These are phyloP conservation scores for Paramecium sonneborni DNA, from an alignment of 73 alveolate genomes.

Conservation along the genomic window DNA sequence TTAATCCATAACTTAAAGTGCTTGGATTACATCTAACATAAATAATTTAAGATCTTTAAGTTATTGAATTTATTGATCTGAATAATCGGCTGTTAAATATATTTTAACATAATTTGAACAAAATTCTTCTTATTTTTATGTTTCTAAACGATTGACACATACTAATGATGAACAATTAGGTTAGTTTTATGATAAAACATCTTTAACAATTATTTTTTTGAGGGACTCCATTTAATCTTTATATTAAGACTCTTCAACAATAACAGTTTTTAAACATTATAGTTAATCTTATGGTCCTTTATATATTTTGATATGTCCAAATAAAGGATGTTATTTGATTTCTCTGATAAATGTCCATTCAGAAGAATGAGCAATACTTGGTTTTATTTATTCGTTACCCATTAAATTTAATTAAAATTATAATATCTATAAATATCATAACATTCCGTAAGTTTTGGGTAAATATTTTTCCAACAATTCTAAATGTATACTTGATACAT, in stretches of 20 bases:
- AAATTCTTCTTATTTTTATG: slow-evolving; percentile 1
- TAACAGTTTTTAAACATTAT: not conserved
- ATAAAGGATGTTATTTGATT: slow-evolving; percentile 10
- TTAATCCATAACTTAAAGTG: not conserved
- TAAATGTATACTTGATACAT: not conserved
- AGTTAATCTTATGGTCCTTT: not conserved
- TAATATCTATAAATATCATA: not conserved
- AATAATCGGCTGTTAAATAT: slow-evolving; percentile 12
- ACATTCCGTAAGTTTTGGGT: not conserved
- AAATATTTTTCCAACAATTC: not conserved
- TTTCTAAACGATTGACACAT: not conserved
- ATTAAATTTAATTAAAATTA: not conserved
- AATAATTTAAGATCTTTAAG: not conserved
- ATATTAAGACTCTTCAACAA: not conserved
- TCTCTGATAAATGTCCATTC: slow-evolving; percentile 8
- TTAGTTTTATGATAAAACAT: not conserved
- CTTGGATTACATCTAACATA: slow-evolving; percentile 5
- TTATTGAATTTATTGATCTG: not conserved
- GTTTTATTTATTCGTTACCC: slow-evolving; percentile 52
- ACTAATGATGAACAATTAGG: not conserved
- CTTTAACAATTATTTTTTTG: not conserved
- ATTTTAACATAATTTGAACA: not conserved
- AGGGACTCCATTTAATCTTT: slow-evolving; percentile 8
- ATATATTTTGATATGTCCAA: slow-evolving; percentile 4
- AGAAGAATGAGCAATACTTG: not conserved